Base-by-base conservation (phyloP, 345 rosid species). In the Nephelium lappaceum region DNA sequence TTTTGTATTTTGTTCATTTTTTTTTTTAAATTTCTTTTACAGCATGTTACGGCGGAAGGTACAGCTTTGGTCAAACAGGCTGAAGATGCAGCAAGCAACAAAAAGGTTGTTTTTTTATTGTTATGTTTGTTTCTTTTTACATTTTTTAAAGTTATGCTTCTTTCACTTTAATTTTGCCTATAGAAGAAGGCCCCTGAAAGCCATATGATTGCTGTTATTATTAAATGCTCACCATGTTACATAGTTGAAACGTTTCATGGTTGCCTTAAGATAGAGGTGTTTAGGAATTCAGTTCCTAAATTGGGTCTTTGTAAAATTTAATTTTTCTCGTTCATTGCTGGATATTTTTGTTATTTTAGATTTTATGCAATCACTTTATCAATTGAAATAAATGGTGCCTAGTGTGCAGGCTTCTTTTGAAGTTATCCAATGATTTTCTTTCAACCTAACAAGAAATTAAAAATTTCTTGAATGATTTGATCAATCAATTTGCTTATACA, bases 21-120 rank as follows among this genome's bases (percentile, higher is more conserved):
- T 75, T 51, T 24, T 39, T 11, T 11, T 53, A 69, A 25, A 36
- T 81, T 57, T 18, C 62, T 41, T 57, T 47, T 81, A 49, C 87
- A 89, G 94, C 93, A 90, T 69, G 88, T 92, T 75, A 88, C 92
- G 73, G 86, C 90, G 69, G 93, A 92, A 83, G 94, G 93, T 71
- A 90, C 88, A 2, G 87, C 88, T 53, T 81, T 92, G 86, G 86
- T 92, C 66, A 88, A 92, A 78, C 93, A 84, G 72, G 96, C 94
- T 67, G 96, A 92, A 74, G 96, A 90, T 78, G 89, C 91, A 24
- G 94, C 89, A 61, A 82, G 83, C 79, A 85, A 61, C 80, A 85
- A 87, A 77, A 87, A 81, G 83, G 89, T 86, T 16, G 67, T 71
- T 63, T 12, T 58, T n/a, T 58, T 45, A 43, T n/a, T n/a, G n/a